Evolutionary conservation across 139 green algal species (phyloP), one percentile per base, ranked within the genome.

Genomic region (Marvania coccoides): DNA sequence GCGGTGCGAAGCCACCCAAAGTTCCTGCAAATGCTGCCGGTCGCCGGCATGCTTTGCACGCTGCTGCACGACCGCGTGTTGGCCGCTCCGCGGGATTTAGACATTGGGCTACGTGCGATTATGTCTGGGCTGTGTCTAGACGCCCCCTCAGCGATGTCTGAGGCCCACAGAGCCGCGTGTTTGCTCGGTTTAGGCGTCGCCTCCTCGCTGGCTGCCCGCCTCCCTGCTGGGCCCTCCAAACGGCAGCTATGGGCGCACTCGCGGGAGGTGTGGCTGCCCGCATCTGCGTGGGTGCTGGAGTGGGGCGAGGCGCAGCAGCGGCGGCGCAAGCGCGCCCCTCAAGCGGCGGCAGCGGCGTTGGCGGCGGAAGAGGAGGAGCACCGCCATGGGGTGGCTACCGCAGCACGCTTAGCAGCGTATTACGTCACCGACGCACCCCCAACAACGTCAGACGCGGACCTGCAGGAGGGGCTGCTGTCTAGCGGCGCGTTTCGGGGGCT

Each of bases 401-500:
- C 24, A 24, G 37, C 38, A 40, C 51, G 15, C 26, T 14, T 10
- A 46, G 47, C 55, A 65, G 55, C 26, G 42, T 74, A 66, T 15
- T 74, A 55, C 10, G 60, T 74, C 4, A 39, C 65, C 4, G n/a
- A 68, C 3, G 67, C 67, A 23, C 63, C 63, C 3, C 28, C 42
- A 10, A 3, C 45, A 24, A 7, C 12, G 26, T 6, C 58, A 13
- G 28, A 47, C 4, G 58, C 26, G 28, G 53, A n/a, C 35, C 54
- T 67, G 46, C 61, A 74, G 31, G 38, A 66, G 2, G 61, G 46
- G 5, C 24, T 76, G 6, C 51, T 76, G 28, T 29, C 24, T 5
- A 42, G 56, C 29, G 61, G 69, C 46, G 39, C 58, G 28, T 61
- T 73, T 15, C 53, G 69, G 28, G 30, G 59, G 6, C 48, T 76